phyloP scores from a whole-genome alignment of 2,329 filamentous ascomycete species.

The Aureobasidium sp. region DNA sequence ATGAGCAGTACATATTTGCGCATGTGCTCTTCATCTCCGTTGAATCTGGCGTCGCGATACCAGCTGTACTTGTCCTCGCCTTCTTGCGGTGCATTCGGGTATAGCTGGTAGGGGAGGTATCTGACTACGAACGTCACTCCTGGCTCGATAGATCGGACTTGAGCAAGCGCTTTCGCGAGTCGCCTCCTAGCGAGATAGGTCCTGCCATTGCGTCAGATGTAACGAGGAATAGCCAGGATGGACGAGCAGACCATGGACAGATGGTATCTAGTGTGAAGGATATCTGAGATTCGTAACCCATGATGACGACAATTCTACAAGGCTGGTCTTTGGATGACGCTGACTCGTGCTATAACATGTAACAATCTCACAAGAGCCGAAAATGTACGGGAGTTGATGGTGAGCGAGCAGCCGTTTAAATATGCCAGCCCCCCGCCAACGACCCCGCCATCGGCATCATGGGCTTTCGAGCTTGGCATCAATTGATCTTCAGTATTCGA shows the following conservation, averaged over 20 bases:
- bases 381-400: not conserved
- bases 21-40: constrained; percentile 47
- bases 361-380: not conserved
- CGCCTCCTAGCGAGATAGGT: constrained; percentile 37
- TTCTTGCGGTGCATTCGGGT: constrained; percentile 42
- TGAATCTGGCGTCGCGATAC: constrained; percentile 48
- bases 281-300: constrained; percentile 50
- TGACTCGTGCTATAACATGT: not conserved
- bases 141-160: constrained; percentile 30
- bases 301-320: constrained; percentile 16
- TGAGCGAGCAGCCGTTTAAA: not conserved
- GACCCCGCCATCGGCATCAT: constrained; percentile 6
- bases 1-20: constrained; percentile 48
- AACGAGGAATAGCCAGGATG: not conserved
- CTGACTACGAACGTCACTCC: constrained; percentile 46
- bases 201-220: constrained; percentile 16
- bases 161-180: constrained; percentile 39
- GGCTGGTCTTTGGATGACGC: not conserved
- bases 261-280: constrained; percentile 57
- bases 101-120: constrained; percentile 54
- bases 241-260: constrained; percentile 46
- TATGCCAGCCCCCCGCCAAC: constrained; percentile 9
- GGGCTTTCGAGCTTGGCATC: not conserved
- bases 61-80: constrained; percentile 49
- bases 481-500: not conserved